These are phyloP conservation scores for Chaetomiaceae sp. DNA, from an alignment of 2,329 filamentous ascomycete species.

Conservation along the genomic window DNA sequence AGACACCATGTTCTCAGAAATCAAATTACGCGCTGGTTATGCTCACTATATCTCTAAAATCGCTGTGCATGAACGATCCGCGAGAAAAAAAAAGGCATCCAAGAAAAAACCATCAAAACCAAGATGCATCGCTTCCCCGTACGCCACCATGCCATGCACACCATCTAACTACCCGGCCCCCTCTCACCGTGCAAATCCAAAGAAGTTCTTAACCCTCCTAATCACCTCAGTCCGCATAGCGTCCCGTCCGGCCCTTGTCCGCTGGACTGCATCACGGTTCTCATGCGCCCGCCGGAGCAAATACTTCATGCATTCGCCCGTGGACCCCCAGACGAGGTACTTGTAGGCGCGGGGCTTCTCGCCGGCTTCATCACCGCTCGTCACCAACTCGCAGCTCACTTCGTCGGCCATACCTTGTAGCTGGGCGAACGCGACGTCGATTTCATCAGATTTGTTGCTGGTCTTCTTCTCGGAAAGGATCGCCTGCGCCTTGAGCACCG, in stretches of 20 bases:
- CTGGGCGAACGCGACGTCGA: constrained; percentile 64
- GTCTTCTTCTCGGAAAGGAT: constrained; percentile 44
- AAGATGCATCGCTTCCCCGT: not conserved
- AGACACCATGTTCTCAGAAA: too few species aligned
- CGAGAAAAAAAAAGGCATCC: not conserved
- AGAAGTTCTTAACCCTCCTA: constrained; percentile 46
- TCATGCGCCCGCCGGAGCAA: constrained; percentile 67
- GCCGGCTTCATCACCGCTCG: constrained; percentile 6
- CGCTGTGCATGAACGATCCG: not conserved
- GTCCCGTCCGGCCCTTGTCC: constrained; percentile 58
- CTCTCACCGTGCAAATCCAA: constrained; percentile 33
- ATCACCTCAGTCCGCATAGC: constrained; percentile 60
- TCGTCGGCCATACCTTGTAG: constrained; percentile 96
- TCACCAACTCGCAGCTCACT: constrained; percentile 63
- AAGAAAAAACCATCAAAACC: not conserved
- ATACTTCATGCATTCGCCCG: constrained; percentile 82
- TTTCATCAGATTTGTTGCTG: too few species aligned
- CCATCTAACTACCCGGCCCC: not conserved
- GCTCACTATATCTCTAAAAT: not conserved
- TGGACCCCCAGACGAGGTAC: constrained; percentile 66
- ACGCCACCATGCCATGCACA: not conserved
- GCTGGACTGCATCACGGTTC: constrained; percentile 65
- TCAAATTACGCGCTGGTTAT: not conserved
- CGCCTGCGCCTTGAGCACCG: constrained; percentile 55
- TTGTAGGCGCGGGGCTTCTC: constrained; percentile 48